Conservation (phyloP, 2,329 filamentous ascomycete genomes). For the Apiospora pterosperma region DNA sequence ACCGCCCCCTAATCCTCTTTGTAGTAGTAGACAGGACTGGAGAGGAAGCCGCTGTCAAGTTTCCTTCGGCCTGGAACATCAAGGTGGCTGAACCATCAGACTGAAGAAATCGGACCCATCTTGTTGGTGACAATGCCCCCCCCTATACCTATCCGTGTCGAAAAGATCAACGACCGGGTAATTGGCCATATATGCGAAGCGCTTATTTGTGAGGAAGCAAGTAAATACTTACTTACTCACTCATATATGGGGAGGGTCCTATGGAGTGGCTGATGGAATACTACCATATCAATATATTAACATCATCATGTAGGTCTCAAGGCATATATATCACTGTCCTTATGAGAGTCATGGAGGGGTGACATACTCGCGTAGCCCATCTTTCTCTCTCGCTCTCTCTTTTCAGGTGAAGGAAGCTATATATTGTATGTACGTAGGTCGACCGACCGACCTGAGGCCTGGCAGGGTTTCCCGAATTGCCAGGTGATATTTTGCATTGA, state of each 20-base stretch:
- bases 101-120: not conserved
- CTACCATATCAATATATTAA: not conserved
- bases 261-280: not conserved
- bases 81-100: not conserved
- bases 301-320: not conserved
- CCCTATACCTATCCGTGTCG: not conserved
- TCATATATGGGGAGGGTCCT: not conserved
- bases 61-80: not conserved
- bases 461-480: not conserved
- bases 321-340: not conserved
- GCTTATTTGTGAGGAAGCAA: not conserved
- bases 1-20: not conserved
- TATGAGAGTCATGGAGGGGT: not conserved
- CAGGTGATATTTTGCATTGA: not conserved
- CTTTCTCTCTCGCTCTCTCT: not conserved
- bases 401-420: not conserved
- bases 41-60: not conserved
- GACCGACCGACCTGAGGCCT: not conserved
- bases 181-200: not conserved
- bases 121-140: not conserved
- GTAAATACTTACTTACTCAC: too few species aligned
- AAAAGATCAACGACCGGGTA: constrained; percentile 2
- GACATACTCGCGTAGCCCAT: not conserved
- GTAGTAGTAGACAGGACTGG: not conserved
- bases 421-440: constrained; percentile 1